These are phyloP conservation scores for Zostera marina DNA, from an alignment of 116 monocot genomes.

Conservation along the genomic window DNA sequence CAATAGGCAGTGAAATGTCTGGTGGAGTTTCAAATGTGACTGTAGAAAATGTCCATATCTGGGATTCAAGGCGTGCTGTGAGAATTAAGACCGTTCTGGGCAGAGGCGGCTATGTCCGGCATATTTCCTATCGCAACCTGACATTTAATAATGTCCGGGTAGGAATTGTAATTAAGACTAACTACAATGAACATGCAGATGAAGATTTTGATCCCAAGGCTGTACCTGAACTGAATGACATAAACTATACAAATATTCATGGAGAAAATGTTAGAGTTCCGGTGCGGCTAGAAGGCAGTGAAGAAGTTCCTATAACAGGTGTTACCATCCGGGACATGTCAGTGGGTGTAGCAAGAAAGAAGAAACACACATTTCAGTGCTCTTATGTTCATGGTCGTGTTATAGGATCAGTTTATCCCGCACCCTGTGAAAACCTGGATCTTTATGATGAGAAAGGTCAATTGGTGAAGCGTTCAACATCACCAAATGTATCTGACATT, in stretches of 20 bases:
- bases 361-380: constrained; percentile 88
- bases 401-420: constrained; percentile 57
- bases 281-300: constrained; percentile 69
- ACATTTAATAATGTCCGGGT: constrained; percentile 58
- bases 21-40: constrained; percentile 78
- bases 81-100: constrained; percentile 80
- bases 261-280: constrained; percentile 63
- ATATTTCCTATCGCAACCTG: constrained; percentile 55
- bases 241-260: constrained; percentile 34
- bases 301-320: constrained; percentile 40
- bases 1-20: constrained; percentile 99
- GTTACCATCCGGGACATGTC: constrained; percentile 50
- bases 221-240: constrained; percentile 28
- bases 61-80: constrained; percentile 69
- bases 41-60: constrained; percentile 46
- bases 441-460: constrained; percentile 53
- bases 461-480: constrained; percentile 35
- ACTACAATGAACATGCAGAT: constrained; percentile 87
- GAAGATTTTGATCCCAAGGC: constrained; percentile 50
- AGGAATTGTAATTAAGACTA: constrained; percentile 77
- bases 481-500: constrained; percentile 45
- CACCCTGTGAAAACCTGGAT: constrained; percentile 69
- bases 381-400: constrained; percentile 62
- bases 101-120: constrained; percentile 60
- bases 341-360: constrained; percentile 61